phyloP scores from a whole-genome alignment of 257 asterid species.

The Solanum peruvianum region DNA sequence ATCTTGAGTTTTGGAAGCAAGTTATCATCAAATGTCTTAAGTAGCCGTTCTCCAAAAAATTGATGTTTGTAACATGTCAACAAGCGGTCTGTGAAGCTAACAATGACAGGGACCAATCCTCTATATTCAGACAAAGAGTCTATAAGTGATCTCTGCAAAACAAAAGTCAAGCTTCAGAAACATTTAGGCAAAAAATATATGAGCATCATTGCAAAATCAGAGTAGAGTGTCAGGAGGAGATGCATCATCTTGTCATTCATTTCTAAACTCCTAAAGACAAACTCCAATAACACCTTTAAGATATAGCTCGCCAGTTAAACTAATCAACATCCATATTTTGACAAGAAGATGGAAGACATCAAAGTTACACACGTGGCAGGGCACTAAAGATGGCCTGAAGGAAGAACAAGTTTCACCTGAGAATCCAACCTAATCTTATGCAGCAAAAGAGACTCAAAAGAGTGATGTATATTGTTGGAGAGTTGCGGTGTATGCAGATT shows the following conservation, averaged over 20 bases:
- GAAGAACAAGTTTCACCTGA: neutral
- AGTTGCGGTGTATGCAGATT: neutral
- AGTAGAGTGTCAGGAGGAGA: neutral
- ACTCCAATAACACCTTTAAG: neutral
- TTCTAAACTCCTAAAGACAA: neutral
- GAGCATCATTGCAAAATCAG: conserved; percentile 4
- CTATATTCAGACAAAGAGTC: conserved; percentile 47
- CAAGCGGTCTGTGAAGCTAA: conserved; percentile 58
- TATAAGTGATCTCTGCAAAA: conserved; percentile 55
- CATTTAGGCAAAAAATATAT: neutral
- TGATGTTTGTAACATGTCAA: conserved; percentile 60
- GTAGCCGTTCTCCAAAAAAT: conserved; percentile 75
- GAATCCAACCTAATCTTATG: neutral
- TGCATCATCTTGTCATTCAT: neutral
- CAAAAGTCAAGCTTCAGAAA: neutral
- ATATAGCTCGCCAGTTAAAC: neutral
- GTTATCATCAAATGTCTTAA: conserved; percentile 54
- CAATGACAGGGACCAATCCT: conserved; percentile 73
- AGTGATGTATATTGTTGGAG: neutral
- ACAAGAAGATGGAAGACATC: neutral
- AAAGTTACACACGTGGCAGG: neutral
- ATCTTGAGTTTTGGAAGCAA: conserved; percentile 63
- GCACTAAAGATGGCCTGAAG: neutral
- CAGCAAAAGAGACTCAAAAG: neutral
- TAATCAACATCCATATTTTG: neutral